phyloP scores from a whole-genome alignment of 306 rosid species.

The Malus sylvestris region DNA sequence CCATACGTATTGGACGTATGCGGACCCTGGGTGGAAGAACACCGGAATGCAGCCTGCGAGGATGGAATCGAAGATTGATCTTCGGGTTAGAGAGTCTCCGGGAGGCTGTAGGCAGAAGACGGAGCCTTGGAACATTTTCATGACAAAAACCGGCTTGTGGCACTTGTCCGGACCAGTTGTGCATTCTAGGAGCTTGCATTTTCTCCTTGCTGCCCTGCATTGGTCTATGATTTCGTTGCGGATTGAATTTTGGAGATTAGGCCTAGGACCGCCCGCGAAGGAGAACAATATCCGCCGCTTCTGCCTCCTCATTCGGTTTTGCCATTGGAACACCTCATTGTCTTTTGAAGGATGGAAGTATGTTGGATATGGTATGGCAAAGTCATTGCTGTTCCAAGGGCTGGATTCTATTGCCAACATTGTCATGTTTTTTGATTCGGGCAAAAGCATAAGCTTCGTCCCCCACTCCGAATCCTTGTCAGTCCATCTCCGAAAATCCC shows the following conservation, averaged over 20 bases:
- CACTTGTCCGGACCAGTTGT: constrained; percentile 24
- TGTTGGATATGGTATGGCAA: constrained; percentile 49
- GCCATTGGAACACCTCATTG: constrained; percentile 32
- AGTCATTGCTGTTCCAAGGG: constrained; percentile 37
- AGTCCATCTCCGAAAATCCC: constrained; percentile 43
- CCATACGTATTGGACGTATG: constrained; percentile 40
- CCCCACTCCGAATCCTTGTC: constrained; percentile 40
- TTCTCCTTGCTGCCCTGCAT: constrained; percentile 25
- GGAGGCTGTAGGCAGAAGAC: constrained; percentile 47
- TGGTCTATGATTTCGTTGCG: constrained; percentile 33
- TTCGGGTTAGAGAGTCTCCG: constrained; percentile 40
- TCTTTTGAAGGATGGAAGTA: constrained; percentile 43
- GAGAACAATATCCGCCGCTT: constrained; percentile 29
- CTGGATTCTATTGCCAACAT: constrained; percentile 36
- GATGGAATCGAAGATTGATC: constrained; percentile 43
- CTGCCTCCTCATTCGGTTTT: constrained; percentile 28
- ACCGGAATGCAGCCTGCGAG: constrained; percentile 47
- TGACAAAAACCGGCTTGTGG: constrained; percentile 29
- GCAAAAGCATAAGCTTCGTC: constrained; percentile 31
- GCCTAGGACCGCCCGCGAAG: constrained; percentile 40
- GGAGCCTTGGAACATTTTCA: constrained; percentile 40
- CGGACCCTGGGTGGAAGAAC: constrained; percentile 46
- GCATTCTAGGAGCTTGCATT: constrained; percentile 33
- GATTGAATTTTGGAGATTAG: constrained; percentile 27
- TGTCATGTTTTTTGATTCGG: constrained; percentile 35